These are phyloP conservation scores for Eucalyptus sp. DNA, from an alignment of 345 rosid species.

Conservation along the genomic window DNA sequence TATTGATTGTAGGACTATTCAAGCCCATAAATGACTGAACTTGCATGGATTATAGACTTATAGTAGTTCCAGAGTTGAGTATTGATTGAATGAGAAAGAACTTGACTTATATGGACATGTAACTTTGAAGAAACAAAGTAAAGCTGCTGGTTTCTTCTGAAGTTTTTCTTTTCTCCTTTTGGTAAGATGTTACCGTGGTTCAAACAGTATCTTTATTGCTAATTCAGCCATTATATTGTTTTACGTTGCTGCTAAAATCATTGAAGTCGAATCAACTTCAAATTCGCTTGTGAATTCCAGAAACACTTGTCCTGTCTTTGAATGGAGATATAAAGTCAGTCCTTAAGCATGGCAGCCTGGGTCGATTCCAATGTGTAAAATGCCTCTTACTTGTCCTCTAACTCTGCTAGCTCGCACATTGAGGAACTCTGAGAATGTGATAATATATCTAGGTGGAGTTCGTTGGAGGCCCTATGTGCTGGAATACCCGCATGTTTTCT, in stretches of 20 bases:
- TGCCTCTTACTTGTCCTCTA: neutral
- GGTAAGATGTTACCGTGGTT: neutral
- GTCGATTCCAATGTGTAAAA: neutral
- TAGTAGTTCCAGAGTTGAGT: neutral
- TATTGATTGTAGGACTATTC: neutral
- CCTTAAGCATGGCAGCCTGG: neutral
- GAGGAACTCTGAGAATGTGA: neutral
- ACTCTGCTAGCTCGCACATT: neutral
- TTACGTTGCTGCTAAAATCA: neutral
- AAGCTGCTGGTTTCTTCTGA: neutral
- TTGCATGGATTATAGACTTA: neutral
- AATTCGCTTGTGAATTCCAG: neutral
- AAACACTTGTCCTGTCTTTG: neutral
- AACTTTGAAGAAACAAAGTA: neutral
- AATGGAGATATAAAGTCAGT: neutral
- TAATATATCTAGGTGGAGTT: constrained; percentile 59
- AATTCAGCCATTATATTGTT: neutral
- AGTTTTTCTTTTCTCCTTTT: neutral
- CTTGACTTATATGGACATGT: neutral
- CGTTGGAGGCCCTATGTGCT: constrained; percentile 95
- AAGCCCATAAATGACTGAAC: neutral
- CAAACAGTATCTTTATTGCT: neutral
- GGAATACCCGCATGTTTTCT: constrained; percentile 81
- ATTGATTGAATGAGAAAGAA: neutral
- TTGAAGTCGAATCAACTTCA: neutral